Percentiles rank a stretch among this genome's conserved stretches.
phyloP scores from a whole-genome alignment of 768 basidiomycete species.

The Termitomyces sp. region DNA sequence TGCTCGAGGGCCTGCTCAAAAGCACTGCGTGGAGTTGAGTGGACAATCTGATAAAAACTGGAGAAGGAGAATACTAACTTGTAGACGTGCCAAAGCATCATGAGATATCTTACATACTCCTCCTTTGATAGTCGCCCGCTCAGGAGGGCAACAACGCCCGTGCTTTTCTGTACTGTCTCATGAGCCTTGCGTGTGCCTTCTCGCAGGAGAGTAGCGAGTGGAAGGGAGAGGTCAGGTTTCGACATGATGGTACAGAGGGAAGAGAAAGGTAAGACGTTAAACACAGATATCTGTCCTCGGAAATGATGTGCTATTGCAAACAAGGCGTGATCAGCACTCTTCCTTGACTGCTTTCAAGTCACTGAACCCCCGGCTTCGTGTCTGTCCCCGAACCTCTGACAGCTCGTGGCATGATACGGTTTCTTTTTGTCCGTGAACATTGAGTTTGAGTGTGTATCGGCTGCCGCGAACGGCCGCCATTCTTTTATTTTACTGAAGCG shows the following conservation, averaged over 20 bases:
- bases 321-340: neutral
- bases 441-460: no score
- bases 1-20: slow-evolving; percentile 53
- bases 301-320: neutral
- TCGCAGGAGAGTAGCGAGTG: slow-evolving; percentile 41
- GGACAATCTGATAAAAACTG: neutral
- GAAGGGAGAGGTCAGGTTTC: slow-evolving; percentile 31
- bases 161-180: slow-evolving; percentile 49
- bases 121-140: slow-evolving; percentile 53
- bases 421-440: no score
- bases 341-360: neutral
- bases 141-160: slow-evolving; percentile 50
- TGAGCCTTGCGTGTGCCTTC: slow-evolving; percentile 49
- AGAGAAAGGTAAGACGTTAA: neutral
- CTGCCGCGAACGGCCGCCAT: no score
- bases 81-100: slow-evolving; percentile 79
- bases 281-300: neutral
- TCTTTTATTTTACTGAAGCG: no score
- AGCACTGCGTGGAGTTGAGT: slow-evolving; percentile 27
- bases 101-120: slow-evolving; percentile 66
- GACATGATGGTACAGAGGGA: slow-evolving; percentile 24
- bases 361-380: neutral
- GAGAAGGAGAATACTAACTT: slow-evolving; percentile 41
- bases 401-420: no score
- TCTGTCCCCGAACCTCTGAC: neutral